phyloP scores from a whole-genome alignment of 495 filamentous ascomycete genomes.

The Sphaerosporella brunnea region DNA sequence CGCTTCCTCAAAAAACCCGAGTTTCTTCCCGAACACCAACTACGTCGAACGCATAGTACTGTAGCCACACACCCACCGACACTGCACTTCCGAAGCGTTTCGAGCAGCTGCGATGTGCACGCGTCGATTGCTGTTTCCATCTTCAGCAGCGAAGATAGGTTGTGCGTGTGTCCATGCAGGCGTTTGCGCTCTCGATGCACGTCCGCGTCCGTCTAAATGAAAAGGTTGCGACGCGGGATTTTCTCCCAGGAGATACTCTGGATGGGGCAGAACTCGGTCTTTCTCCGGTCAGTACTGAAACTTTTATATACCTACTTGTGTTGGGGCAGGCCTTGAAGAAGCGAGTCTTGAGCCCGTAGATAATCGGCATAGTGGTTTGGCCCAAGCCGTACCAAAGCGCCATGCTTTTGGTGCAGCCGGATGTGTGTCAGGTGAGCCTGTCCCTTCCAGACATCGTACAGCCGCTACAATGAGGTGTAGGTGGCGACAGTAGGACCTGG shows the following conservation, averaged over 20 bases:
- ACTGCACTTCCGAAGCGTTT: not conserved
- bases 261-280: not conserved
- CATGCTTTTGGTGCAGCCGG: not conserved
- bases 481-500: not conserved
- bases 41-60: not conserved
- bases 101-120: not conserved
- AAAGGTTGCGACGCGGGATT: conserved; percentile 12
- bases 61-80: conserved; percentile 13
- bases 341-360: conserved; percentile 8
- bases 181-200: conserved; percentile 13
- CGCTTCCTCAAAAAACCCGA: not conserved
- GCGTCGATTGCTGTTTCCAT: not conserved
- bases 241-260: not conserved
- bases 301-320: not conserved
- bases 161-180: not conserved
- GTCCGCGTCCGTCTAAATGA: conserved; percentile 9
- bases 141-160: not conserved
- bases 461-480: not conserved
- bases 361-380: conserved; percentile 21
- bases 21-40: not conserved
- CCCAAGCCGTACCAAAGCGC: conserved; percentile 19
- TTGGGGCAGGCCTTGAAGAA: not conserved
- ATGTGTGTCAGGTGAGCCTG: conserved; percentile 11
- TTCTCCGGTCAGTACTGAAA: not conserved
- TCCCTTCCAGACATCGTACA: not conserved